phyloP scores from a whole-genome alignment of 495 filamentous ascomycete species.

The Penicillium simplicissimum region DNA sequence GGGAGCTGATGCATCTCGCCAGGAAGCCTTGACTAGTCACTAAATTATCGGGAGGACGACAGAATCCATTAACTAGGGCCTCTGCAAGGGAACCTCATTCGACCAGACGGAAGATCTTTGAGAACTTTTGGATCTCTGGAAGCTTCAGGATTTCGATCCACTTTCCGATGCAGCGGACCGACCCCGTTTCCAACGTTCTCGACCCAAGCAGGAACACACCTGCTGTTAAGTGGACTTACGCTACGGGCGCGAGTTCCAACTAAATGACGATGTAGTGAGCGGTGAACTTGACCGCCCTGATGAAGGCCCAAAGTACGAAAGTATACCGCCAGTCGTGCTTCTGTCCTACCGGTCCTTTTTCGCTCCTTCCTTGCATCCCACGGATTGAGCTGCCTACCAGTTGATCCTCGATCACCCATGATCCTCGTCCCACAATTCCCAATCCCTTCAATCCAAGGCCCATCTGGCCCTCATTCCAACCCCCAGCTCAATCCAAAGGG shows the following conservation, averaged over 20 bases:
- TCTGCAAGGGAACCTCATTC: constrained; percentile 5
- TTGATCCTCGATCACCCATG: background rate
- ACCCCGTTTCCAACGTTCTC: constrained; percentile 34
- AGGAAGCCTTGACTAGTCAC: background rate
- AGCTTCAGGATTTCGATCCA: constrained; percentile 24
- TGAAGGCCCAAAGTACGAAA: background rate
- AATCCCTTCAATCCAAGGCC: constrained; percentile 23
- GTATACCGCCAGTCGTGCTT: background rate
- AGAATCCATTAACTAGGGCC: background rate
- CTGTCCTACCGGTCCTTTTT: background rate
- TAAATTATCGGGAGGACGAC: background rate
- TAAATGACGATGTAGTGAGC: constrained; percentile 8
- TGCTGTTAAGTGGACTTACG: background rate
- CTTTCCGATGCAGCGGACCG: constrained; percentile 39
- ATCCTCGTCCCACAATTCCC: constrained; percentile 28
- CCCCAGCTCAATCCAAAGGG: background rate
- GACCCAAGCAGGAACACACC: constrained; percentile 25
- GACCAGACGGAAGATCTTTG: constrained; percentile 1
- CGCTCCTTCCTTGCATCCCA: background rate
- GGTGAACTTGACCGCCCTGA: constrained; percentile 34
- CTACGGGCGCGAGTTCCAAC: background rate
- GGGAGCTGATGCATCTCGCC: constrained; percentile 13
- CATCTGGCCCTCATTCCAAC: constrained; percentile 21
- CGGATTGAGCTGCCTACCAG: background rate
- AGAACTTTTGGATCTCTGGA: background rate